Evolutionary conservation across 2,329 filamentous ascomycete genomes (phyloP).

Genomic region (Arthrocladium fulminans): DNA sequence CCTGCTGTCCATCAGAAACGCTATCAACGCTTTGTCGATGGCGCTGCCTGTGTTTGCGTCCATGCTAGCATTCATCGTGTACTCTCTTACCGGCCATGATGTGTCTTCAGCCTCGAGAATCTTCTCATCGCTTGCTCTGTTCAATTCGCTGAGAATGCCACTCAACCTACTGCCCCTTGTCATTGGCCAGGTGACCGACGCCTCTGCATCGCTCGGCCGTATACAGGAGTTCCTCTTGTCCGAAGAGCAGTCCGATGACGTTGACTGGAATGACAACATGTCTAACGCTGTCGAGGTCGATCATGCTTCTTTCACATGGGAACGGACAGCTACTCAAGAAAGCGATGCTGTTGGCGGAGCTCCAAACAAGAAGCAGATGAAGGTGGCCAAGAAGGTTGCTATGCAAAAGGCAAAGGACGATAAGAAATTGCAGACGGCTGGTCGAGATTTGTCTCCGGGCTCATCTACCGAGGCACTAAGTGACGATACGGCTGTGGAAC

Average conservation of each 20-base stretch:
- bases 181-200: constrained; percentile 82
- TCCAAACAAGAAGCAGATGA: constrained; percentile 28
- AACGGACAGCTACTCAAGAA: constrained; percentile 37
- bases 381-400: constrained; percentile 33
- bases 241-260: constrained; percentile 72
- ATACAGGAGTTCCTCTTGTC: constrained; percentile 82
- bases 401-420: constrained; percentile 39
- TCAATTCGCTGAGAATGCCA: constrained; percentile 84
- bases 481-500: constrained; percentile 24
- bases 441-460: constrained; percentile 23
- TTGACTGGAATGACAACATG: constrained; percentile 46
- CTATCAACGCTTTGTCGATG: constrained; percentile 73
- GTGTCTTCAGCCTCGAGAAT: constrained; percentile 63
- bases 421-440: constrained; percentile 27
- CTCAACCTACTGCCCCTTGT: constrained; percentile 82
- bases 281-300: constrained; percentile 57
- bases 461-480: constrained; percentile 20
- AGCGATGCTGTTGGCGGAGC: constrained; percentile 22
- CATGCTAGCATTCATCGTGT: constrained; percentile 88
- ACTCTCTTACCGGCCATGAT: constrained; percentile 52
- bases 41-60: constrained; percentile 85
- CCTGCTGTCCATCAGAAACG: constrained; percentile 73
- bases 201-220: constrained; percentile 71
- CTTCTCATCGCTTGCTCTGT: constrained; percentile 88
- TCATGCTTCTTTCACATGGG: constrained; percentile 79